These are phyloP conservation scores for Arabidopsis arenosa DNA, from an alignment of 345 rosid genomes.

Conservation along the genomic window DNA sequence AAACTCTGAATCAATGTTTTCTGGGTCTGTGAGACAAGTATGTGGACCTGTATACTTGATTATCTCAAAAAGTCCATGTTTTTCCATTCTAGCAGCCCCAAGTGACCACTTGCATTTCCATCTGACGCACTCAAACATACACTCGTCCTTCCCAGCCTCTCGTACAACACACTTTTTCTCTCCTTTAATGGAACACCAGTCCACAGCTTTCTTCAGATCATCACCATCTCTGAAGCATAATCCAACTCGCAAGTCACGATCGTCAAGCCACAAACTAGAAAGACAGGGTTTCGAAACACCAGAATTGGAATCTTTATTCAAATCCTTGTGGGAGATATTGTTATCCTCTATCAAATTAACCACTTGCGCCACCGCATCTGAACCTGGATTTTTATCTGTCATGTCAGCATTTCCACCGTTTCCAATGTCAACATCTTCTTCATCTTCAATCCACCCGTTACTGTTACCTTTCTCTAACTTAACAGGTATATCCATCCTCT, in stretches of 20 bases:
- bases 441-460: not conserved
- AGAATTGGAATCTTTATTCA: not conserved
- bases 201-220: conserved; percentile 24
- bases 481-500: not conserved
- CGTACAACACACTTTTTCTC: not conserved
- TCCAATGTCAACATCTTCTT: not conserved
- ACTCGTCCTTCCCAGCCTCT: conserved; percentile 1
- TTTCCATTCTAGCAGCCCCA: not conserved
- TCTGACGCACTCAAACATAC: not conserved
- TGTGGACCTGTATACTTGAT: not conserved
- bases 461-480: conserved; percentile 5
- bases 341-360: not conserved
- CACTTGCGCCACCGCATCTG: not conserved
- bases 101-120: conserved; percentile 32
- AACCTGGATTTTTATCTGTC: not conserved
- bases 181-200: conserved; percentile 29
- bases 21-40: not conserved
- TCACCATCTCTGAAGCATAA: conserved; percentile 23
- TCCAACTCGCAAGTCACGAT: not conserved
- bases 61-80: not conserved
- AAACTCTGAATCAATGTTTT: not conserved
- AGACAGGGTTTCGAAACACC: not conserved
- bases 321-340: not conserved
- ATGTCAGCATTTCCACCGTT: not conserved
- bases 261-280: conserved; percentile 36